Base-by-base conservation (phyloP, 208 protist species). In the Trypanosoma platydactyli region DNA sequence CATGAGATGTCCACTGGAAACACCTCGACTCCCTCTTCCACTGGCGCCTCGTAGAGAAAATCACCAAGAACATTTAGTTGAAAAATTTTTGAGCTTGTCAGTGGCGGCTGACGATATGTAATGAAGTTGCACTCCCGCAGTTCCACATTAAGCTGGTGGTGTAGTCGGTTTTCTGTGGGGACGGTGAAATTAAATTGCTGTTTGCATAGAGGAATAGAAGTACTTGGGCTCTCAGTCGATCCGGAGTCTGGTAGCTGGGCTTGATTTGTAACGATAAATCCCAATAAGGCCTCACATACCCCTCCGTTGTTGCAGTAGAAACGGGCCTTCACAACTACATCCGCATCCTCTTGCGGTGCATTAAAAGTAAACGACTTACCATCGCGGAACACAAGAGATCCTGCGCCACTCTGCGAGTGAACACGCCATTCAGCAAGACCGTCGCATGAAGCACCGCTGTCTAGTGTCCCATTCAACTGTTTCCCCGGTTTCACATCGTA, bases 61-160 rank as follows among this genome's bases (percentile, higher is more conserved):
- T 89, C 72, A 27, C 88, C 88, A 5, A 89, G 64, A 54, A 91
- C 55, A 66, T 94, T 94, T 35, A 94, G 51, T n/a, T 55, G 64
- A 51, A 94, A 66, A 29, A 46, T 64, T 40, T 76, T 74, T 1
- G 51, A 15, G 20, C 44, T 60, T 58, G 46, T 38, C 30, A 73
- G 68, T 64, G 71, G 42, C 65, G 76, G 53, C 42, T 52, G 20
- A 76, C 52, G 67, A 70, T 84, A 91, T 13, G 84, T 91, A 41
- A 71, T 68, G 52, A 84, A 57, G 38, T 66, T 70, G 60, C 84
- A 91, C 40, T 60, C 54, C 5, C 40, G 40, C 0, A 74, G 15
- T 18, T 71, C 57, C 24, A 79, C 71, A 61, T 81, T 40, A 13
- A 91, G 54, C 44, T 51, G 75, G 61, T 72, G 74, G 48, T 76